Evolutionary conservation across 169 alveolate genomes (phyloP).

Genomic region (Cryptosporidium bovis): DNA sequence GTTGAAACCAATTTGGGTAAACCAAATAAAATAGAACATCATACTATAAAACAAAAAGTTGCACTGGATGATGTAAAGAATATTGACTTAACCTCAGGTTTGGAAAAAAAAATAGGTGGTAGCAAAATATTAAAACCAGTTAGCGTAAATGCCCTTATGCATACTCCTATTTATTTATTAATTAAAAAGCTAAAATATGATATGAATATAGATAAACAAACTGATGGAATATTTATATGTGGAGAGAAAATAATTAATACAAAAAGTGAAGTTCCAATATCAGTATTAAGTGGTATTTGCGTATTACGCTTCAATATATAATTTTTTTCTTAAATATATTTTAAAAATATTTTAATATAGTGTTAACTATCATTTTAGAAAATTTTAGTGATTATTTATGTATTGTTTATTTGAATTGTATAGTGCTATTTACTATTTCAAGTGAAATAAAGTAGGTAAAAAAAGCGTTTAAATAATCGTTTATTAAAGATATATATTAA

Average conservation of each 20-base stretch:
- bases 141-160: not conserved
- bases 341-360: not conserved
- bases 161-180: constrained; percentile 11
- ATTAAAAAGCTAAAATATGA: not conserved
- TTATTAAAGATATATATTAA: not conserved
- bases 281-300: constrained; percentile 1
- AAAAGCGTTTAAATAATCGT: not conserved
- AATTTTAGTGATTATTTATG: too few species aligned
- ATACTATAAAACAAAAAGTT: too few species aligned
- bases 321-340: not conserved
- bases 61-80: too few species aligned
- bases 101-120: too few species aligned
- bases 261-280: constrained; percentile 19
- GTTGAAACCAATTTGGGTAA: too few species aligned
- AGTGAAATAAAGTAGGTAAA: not conserved
- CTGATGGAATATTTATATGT: constrained; percentile 22
- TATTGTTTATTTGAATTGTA: too few species aligned
- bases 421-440: not conserved
- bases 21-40: too few species aligned
- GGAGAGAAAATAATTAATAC: constrained; percentile 51
- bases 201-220: not conserved
- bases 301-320: constrained; percentile 6
- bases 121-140: too few species aligned
- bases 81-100: too few species aligned
- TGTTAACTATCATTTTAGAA: not conserved